A percentile compares a stretch with the other conserved stretches of the same genome.
Evolutionary conservation across 352 stramenopile genomes (phyloP).

Genomic region (Globisporangium nagaii): DNA sequence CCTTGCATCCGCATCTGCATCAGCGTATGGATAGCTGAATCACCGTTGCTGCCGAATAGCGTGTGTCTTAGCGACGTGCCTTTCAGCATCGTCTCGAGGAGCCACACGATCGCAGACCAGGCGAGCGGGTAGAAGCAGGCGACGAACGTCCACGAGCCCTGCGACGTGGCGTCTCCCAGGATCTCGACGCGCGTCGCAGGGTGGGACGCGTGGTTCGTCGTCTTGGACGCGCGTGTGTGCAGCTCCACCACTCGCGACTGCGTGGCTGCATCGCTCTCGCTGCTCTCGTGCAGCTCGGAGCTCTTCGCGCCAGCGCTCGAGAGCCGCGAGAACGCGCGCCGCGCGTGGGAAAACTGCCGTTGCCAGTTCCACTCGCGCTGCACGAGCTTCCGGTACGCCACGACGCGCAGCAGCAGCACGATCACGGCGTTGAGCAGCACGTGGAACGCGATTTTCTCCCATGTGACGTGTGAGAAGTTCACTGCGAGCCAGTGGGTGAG

Average conservation of each 20-base stretch:
- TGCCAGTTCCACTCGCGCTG: constrained; percentile 48
- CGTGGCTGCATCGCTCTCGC: not conserved
- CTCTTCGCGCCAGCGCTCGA: constrained; percentile 9
- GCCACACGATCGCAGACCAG: constrained; percentile 20
- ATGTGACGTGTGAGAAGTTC: constrained; percentile 13
- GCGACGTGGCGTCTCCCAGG: constrained; percentile 19
- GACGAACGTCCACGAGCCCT: constrained; percentile 59
- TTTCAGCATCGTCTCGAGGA: constrained; percentile 6
- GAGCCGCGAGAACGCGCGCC: constrained; percentile 20
- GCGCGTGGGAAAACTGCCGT: constrained; percentile 21
- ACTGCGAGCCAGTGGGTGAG: constrained; percentile 24
- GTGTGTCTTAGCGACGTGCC: constrained; percentile 8
- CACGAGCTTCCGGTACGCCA: constrained; percentile 30
- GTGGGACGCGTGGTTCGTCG: not conserved
- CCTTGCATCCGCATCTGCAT: constrained; percentile 31
- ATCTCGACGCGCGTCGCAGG: constrained; percentile 9
- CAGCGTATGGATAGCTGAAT: not conserved
- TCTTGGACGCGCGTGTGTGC: not conserved
- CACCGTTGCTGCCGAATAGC: constrained; percentile 10
- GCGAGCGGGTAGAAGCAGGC: constrained; percentile 24
- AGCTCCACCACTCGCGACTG: not conserved
- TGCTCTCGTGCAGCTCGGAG: not conserved
- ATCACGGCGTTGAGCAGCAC: constrained; percentile 8
- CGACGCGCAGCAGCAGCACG: constrained; percentile 29
- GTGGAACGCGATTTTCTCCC: constrained; percentile 33